phyloP scores from a whole-genome alignment of 2,329 filamentous ascomycete genomes.

The Amauroascus niger region DNA sequence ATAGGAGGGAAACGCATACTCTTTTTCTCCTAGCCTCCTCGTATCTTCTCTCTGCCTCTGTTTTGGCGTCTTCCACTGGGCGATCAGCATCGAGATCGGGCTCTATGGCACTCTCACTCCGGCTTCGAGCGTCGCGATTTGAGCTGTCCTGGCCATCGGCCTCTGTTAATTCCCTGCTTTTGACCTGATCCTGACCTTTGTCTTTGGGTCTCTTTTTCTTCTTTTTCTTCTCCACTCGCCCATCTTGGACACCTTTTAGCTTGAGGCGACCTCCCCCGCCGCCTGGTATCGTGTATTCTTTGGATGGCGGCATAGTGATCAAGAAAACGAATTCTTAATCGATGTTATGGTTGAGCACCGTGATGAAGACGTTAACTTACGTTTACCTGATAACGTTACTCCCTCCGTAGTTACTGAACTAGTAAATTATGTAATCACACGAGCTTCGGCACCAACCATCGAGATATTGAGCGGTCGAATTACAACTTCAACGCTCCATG shows the following conservation, averaged over 20 bases:
- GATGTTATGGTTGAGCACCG: no score
- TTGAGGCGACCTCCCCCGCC: conserved; percentile 63
- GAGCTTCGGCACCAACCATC: no score
- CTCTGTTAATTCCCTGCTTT: background rate
- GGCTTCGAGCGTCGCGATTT: conserved; percentile 4
- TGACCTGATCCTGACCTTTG: conserved; percentile 7
- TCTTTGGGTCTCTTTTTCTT: conserved; percentile 23
- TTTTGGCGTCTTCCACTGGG: conserved; percentile 51
- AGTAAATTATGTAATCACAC: background rate
- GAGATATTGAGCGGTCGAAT: no score
- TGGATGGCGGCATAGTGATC: conserved; percentile 11
- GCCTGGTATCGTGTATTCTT: conserved; percentile 26
- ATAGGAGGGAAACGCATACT: conserved; percentile 43
- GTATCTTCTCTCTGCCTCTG: conserved; percentile 69
- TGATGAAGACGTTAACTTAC: no score
- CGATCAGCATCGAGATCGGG: conserved; percentile 24
- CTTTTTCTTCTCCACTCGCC: conserved; percentile 23
- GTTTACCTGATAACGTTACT: no score
- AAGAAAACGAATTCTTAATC: background rate
- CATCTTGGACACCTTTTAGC: conserved; percentile 62
- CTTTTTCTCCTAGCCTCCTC: conserved; percentile 74
- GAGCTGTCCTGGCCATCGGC: background rate
- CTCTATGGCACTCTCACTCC: conserved; percentile 15
- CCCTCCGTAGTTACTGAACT: no score
- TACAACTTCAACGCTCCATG: no score